phyloP scores from a whole-genome alignment of 2,329 filamentous ascomycete species.

The Diaporthe australafricana region DNA sequence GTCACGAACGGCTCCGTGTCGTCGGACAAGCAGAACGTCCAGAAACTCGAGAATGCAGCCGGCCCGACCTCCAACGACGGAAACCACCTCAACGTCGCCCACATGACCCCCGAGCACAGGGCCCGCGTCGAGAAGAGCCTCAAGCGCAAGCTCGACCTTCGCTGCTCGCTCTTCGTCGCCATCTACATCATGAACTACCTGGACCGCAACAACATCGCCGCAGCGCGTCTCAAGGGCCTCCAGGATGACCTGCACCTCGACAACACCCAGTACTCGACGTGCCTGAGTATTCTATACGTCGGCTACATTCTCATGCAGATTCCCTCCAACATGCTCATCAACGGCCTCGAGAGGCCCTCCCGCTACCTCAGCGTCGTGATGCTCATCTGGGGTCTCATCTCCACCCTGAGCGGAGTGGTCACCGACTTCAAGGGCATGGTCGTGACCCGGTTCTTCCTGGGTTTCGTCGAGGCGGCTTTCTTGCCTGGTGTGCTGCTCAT shows the following conservation, averaged over 20 bases:
- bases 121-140: conserved; percentile 71
- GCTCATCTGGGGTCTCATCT: conserved; percentile 70
- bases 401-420: conserved; percentile 65
- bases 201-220: conserved; percentile 76
- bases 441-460: conserved; percentile 67
- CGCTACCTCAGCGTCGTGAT: conserved; percentile 65
- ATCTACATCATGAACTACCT: conserved; percentile 84
- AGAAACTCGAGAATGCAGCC: conserved; percentile 22
- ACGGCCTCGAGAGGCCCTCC: conserved; percentile 62
- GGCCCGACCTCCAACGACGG: neutral
- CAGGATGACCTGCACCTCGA: conserved; percentile 68
- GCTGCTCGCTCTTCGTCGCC: conserved; percentile 76
- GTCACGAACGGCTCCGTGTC: conserved; percentile 18
- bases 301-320: conserved; percentile 75
- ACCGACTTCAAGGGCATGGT: conserved; percentile 67
- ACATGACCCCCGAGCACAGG: conserved; percentile 58
- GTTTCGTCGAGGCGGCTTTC: conserved; percentile 73
- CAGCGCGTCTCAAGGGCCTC: conserved; percentile 73
- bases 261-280: conserved; percentile 72
- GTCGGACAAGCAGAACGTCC: conserved; percentile 30
- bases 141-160: conserved; percentile 76
- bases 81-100: conserved; percentile 26
- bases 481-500: conserved; percentile 73
- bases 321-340: conserved; percentile 69
- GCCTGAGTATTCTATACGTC: conserved; percentile 73